phyloP scores from a whole-genome alignment of 2,329 filamentous ascomycete genomes.

The Fusarium praegraminearum region DNA sequence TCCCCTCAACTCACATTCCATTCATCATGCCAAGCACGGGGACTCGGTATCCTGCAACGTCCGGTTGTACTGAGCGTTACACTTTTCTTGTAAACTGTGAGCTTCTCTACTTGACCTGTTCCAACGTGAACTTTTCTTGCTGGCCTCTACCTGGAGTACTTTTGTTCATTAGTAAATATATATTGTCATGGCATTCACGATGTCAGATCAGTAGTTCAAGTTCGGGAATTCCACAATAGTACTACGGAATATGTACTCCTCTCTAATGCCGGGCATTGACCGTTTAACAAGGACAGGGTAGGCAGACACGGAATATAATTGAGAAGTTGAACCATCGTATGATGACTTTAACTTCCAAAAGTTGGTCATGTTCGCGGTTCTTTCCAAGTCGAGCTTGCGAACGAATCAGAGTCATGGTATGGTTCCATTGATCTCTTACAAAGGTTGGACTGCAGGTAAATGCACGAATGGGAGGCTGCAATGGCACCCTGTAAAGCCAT shows the following conservation, averaged over 20 bases:
- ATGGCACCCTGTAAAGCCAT: conserved; percentile 3
- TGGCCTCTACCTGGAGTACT: background rate
- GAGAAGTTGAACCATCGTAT: conserved; percentile 19
- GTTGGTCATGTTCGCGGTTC: conserved; percentile 9
- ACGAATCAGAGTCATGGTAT: conserved; percentile 27
- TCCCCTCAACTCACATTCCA: conserved; percentile 1
- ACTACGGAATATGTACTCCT: background rate
- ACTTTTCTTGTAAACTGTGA: conserved; percentile 5
- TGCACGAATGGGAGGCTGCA: conserved; percentile 16
- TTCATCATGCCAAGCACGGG: background rate
- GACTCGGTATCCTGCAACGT: background rate
- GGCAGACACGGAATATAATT: background rate
- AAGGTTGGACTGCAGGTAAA: conserved; percentile 12
- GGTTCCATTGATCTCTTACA: conserved; percentile 26
- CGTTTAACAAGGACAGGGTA: conserved; percentile 10
- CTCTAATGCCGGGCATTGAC: conserved; percentile 6
- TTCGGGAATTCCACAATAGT: conserved; percentile 12
- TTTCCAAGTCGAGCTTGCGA: conserved; percentile 18
- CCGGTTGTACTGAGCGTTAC: conserved; percentile 11
- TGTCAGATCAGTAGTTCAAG: conserved; percentile 7
- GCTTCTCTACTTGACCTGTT: conserved; percentile 5
- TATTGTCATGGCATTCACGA: conserved; percentile 11
- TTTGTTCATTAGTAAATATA: conserved; percentile 6
- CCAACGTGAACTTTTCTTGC: conserved; percentile 5
- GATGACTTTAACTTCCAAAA: conserved; percentile 17